Conservation (phyloP, 208 protist species). For the Trypanosoma scelopori region DNA sequence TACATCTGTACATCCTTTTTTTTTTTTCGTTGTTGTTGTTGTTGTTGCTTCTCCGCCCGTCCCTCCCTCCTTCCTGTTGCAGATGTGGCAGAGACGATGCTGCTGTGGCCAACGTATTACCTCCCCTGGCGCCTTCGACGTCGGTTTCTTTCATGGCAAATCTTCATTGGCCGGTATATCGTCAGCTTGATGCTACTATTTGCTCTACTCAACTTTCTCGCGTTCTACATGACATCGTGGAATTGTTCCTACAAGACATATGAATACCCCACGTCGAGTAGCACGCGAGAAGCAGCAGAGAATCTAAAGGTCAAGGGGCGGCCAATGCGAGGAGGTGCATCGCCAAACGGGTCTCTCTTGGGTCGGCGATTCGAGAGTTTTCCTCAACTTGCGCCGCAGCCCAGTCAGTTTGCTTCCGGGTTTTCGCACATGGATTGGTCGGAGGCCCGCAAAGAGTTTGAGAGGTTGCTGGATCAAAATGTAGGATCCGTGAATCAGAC, state of each 20-base stretch:
- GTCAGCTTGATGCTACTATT: no score
- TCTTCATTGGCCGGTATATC: neutral
- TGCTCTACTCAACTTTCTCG: no score
- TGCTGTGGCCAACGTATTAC: neutral
- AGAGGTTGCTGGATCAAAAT: neutral
- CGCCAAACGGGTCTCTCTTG: neutral
- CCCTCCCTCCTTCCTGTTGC: neutral
- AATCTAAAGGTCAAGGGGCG: neutral
- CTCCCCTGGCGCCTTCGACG: no score
- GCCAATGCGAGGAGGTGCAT: neutral
- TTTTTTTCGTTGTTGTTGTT: slow-evolving; percentile 3
- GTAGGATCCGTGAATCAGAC: slow-evolving; percentile 7
- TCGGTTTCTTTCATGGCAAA: neutral
- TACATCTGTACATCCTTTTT: slow-evolving; percentile 14
- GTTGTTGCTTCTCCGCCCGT: no score
- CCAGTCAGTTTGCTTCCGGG: slow-evolving; percentile 17
- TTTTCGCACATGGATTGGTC: slow-evolving; percentile 5
- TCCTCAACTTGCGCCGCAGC: neutral
- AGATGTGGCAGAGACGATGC: neutral
- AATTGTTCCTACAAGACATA: no score
- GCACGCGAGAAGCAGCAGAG: neutral
- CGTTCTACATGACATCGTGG: no score
- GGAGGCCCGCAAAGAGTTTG: neutral
- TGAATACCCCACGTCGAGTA: no score
- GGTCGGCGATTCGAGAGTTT: slow-evolving; percentile 6